These are phyloP conservation scores for Pilaira anomala DNA, from an alignment of 192 early-diverging fungal genomes.

Conservation along the genomic window DNA sequence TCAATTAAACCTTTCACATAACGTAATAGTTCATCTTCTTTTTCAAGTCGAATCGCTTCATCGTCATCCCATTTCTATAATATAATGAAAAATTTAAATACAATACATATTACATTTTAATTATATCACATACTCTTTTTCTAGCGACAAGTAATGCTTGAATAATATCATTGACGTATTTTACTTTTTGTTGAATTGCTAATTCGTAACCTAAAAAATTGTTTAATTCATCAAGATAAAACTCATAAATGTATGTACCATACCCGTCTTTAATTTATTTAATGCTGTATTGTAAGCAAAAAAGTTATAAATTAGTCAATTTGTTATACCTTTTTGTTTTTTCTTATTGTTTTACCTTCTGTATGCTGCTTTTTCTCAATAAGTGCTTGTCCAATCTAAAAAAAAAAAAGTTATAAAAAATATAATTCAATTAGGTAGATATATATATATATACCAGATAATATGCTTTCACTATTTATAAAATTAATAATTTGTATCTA, in stretches of 20 bases:
- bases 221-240: too few species aligned
- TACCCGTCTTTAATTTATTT: slow-evolving; percentile 42
- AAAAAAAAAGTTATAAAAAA: neutral
- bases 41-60: slow-evolving; percentile 51
- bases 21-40: slow-evolving; percentile 55
- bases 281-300: slow-evolving; percentile 28
- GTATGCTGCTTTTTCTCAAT: slow-evolving; percentile 31
- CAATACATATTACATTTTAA: neutral
- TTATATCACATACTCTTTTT: slow-evolving; percentile 36
- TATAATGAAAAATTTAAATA: neutral
- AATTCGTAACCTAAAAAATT: slow-evolving; percentile 56
- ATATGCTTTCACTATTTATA: slow-evolving; percentile 59
- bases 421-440: neutral
- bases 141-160: slow-evolving; percentile 57
- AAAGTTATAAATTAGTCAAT: neutral
- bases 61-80: slow-evolving; percentile 61
- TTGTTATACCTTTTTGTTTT: neutral
- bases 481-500: neutral
- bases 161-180: slow-evolving; percentile 63
- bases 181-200: slow-evolving; percentile 51
- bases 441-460: slow-evolving; percentile 62
- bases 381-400: slow-evolving; percentile 31
- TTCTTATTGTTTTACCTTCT: slow-evolving; percentile 19
- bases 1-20: slow-evolving; percentile 64
- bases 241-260: neutral